These are phyloP conservation scores for Piper longum DNA, from an alignment of 164 flowering plant species.

Conservation along the genomic window DNA sequence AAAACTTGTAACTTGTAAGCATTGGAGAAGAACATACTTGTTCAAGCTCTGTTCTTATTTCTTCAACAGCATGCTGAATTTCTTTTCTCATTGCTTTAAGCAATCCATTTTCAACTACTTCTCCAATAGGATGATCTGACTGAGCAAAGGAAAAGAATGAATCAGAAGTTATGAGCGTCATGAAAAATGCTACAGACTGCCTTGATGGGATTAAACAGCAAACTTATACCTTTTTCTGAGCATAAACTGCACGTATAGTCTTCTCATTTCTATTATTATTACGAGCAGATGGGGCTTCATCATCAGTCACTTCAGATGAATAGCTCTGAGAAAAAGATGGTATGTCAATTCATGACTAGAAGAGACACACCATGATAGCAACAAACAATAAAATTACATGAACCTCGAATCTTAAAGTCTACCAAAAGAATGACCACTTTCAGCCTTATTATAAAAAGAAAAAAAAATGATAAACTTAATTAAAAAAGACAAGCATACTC, in stretches of 20 bases:
- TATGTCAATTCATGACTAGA: neutral
- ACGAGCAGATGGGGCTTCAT: slow-evolving; percentile 45
- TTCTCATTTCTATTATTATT: slow-evolving; percentile 37
- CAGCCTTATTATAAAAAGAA: too few relatives aligned
- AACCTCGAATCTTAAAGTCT: neutral
- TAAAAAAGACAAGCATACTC: slow-evolving; percentile 11
- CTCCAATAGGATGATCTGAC: slow-evolving; percentile 39
- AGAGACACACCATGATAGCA: neutral
- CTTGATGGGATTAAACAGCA: neutral
- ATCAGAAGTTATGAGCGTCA: neutral
- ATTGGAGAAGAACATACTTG: slow-evolving; percentile 22
- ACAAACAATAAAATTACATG: too few relatives aligned
- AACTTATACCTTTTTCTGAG: slow-evolving; percentile 46
- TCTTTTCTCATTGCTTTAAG: slow-evolving; percentile 69
- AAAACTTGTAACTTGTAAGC: neutral
- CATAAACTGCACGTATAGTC: slow-evolving; percentile 52
- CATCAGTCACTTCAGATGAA: slow-evolving; percentile 85
- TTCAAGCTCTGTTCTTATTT: slow-evolving; percentile 54
- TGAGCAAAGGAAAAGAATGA: neutral
- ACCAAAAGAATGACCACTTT: neutral
- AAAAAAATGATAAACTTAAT: too few relatives aligned
- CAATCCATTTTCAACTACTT: slow-evolving; percentile 30
- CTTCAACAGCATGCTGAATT: slow-evolving; percentile 70
- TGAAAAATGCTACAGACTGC: neutral
- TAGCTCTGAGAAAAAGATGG: slow-evolving; percentile 43